Percentiles rank a stretch among this genome's conserved stretches.
Conservation (phyloP, 306 rosid genomes). For the Citrullus colocynthis region DNA sequence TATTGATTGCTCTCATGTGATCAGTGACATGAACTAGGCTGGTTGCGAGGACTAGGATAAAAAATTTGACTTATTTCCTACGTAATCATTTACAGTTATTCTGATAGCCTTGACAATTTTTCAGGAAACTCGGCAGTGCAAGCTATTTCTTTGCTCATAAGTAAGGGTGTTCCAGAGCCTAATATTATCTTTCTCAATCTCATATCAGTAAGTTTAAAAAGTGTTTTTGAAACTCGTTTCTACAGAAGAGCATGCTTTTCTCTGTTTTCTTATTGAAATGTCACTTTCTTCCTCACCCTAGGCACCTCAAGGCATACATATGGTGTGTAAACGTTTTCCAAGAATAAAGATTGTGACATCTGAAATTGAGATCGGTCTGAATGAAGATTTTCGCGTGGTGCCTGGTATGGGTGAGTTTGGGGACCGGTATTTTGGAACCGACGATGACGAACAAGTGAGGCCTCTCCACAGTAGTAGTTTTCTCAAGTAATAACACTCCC, state of each 20-base stretch:
- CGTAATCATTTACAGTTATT: neutral
- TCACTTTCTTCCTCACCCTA: constrained; percentile 14
- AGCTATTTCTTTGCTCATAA: constrained; percentile 69
- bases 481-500: constrained; percentile 3
- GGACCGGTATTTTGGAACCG: constrained; percentile 95
- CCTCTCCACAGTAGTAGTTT: constrained; percentile 30
- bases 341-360: constrained; percentile 91
- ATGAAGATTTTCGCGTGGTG: constrained; percentile 69
- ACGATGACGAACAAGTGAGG: constrained; percentile 56
- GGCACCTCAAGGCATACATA: constrained; percentile 96
- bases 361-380: constrained; percentile 79
- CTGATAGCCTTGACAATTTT: neutral
- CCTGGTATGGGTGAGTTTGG: constrained; percentile 99
- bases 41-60: neutral
- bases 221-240: neutral
- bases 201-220: constrained; percentile 60
- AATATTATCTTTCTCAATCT: constrained; percentile 96
- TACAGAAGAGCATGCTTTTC: constrained; percentile 1
- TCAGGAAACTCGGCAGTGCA: constrained; percentile 91
- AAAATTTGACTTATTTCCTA: neutral
- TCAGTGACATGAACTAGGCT: neutral
- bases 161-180: constrained; percentile 92
- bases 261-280: neutral
- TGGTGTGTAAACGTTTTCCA: constrained; percentile 86
- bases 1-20: neutral